phyloP scores from a whole-genome alignment of 129 eudicot species.

The Pittosporum tobira region DNA sequence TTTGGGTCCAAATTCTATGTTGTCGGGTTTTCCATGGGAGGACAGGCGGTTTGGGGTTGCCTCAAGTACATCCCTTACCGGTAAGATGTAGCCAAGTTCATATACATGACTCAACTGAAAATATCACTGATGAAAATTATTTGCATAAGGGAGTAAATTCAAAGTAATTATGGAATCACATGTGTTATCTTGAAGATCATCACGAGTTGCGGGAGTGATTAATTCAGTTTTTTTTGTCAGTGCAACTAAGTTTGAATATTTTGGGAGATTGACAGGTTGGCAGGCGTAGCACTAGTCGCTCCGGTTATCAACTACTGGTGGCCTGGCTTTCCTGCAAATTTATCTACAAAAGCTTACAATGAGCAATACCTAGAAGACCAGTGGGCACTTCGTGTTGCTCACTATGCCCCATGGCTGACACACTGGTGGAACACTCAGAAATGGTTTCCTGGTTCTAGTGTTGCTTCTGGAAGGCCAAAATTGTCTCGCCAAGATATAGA shows the following conservation, averaged over 20 bases:
- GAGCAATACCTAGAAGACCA: slow-evolving; percentile 45
- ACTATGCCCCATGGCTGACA: slow-evolving; percentile 59
- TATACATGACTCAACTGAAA: neutral
- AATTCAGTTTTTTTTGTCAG: neutral
- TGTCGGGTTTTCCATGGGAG: slow-evolving; percentile 74
- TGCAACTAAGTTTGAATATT: neutral
- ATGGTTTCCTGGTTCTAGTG: slow-evolving; percentile 63
- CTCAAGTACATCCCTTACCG: slow-evolving; percentile 64
- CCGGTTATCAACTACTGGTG: slow-evolving; percentile 95
- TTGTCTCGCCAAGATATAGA: slow-evolving; percentile 42
- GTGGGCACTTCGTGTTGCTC: slow-evolving; percentile 68
- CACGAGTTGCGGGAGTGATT: neutral
- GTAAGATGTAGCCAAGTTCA: slow-evolving; percentile 16
- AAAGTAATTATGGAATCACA: neutral
- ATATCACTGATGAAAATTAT: neutral
- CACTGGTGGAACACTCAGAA: slow-evolving; percentile 90
- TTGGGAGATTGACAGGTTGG: slow-evolving; percentile 33
- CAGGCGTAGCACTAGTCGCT: slow-evolving; percentile 64
- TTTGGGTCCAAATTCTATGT: slow-evolving; percentile 65
- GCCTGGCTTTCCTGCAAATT: slow-evolving; percentile 52
- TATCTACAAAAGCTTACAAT: slow-evolving; percentile 50
- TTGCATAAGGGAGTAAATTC: neutral
- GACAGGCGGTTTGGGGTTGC: slow-evolving; percentile 73
- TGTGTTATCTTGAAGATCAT: neutral
- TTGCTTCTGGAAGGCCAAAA: slow-evolving; percentile 39